Base-by-base conservation (phyloP, 1,284 basidiomycete genomes). In the Leccinum pachyderme region DNA sequence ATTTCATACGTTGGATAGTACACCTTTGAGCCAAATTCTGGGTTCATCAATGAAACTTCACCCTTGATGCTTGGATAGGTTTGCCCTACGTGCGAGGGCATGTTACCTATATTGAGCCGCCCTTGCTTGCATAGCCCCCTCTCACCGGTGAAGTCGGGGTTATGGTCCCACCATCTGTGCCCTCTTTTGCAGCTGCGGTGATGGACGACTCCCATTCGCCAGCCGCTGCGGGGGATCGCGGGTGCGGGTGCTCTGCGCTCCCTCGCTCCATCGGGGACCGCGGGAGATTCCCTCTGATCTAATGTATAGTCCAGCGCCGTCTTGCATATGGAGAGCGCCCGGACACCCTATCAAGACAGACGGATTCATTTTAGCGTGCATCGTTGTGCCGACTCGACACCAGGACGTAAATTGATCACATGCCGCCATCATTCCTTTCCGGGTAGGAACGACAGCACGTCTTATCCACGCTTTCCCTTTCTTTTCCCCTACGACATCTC, bases 371-470 rank as follows among this genome's bases (percentile, higher is more conserved):
- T 59, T 54, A 24, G 52, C 49, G 45, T 32, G 27, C 48, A 55
- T 47, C 49, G 29, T 54, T 49, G 47, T 59, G 52, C 56, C 59
- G 55, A 48, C 25, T 53, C 50, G 47, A 56, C 51, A 48, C 43
- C 37, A 37, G 43, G 58, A 70, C 68, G 65, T 67, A 67, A 67
- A 59, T 32, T 56, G 52, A 41, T 22, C 37, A 52, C 66, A 58
- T 46, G 58, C 54, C 47, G 51, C 64, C 22, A 65, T 68, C 57
- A 70, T 57, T 66, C 52, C 53, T 55, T 53, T 52, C 54, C 55
- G 37, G 43, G 27, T 43, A 49, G 50, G 25, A 43, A 27, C 39
- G 48, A 49, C 53, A 33, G 50, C 54, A 55, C 52, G 59, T 53
- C 63, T 60, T 67, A 45, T 22, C 54, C 64, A 65, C 54, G 55